Evolutionary conservation across 352 stramenopile species (phyloP).

Genomic region (Globisporangium carolinianum): DNA sequence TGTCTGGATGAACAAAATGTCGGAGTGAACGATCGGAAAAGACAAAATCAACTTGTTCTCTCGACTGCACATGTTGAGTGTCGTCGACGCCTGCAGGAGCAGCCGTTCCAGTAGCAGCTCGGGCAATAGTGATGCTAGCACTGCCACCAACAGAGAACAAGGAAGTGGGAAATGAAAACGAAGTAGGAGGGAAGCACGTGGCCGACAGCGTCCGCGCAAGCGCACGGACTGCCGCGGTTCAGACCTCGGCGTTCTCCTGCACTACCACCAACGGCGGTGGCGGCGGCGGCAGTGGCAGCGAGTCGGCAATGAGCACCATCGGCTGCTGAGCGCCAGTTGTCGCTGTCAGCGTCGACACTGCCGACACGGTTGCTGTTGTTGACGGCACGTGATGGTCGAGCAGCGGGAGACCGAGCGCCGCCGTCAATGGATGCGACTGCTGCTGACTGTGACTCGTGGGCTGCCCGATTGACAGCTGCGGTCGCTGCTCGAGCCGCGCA

Average conservation of each 20-base stretch:
- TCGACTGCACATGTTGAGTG: not conserved
- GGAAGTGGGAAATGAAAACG: not conserved
- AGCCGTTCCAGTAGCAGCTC: too few species aligned
- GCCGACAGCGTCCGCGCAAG: not conserved
- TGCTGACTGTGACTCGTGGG: not conserved
- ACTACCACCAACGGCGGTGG: not conserved
- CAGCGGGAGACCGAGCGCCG: constrained; percentile 5
- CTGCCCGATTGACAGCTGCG: not conserved
- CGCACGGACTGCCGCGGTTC: constrained; percentile 7
- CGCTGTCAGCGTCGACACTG: not conserved
- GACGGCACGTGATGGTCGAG: constrained; percentile 3
- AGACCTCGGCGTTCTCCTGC: constrained; percentile 15
- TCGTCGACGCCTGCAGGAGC: not conserved
- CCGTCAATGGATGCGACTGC: constrained; percentile 1
- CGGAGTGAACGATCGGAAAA: not conserved
- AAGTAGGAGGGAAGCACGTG: not conserved
- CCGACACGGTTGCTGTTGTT: too few species aligned
- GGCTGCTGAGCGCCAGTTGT: not conserved
- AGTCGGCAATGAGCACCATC: not conserved
- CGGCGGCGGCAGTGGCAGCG: not conserved
- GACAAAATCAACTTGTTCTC: not conserved
- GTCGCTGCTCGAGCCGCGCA: not conserved
- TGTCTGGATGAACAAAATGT: too few species aligned
- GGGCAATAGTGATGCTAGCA: too few species aligned
- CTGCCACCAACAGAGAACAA: not conserved